Percentiles rank a stretch among this genome's conserved stretches.
Conservation (phyloP, 129 eudicot genomes). For the Artemisia argyi region DNA sequence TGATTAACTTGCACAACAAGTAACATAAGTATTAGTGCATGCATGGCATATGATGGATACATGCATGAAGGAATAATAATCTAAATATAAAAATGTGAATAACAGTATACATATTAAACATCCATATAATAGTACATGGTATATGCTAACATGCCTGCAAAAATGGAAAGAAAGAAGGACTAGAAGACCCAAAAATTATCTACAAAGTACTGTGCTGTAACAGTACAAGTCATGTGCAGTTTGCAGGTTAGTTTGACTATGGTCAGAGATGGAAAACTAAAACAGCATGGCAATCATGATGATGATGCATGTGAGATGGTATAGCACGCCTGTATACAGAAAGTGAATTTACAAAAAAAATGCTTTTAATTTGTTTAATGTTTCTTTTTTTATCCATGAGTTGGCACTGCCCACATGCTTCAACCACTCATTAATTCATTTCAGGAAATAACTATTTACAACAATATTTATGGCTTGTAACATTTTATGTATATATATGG, state of each 20-base stretch:
- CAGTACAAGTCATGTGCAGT: slow-evolving; percentile 37
- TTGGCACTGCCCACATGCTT: slow-evolving; percentile 66
- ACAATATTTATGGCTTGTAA: slow-evolving; percentile 5
- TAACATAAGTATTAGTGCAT: neutral
- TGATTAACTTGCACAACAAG: slow-evolving; percentile 28
- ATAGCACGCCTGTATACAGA: slow-evolving; percentile 55
- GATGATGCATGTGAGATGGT: slow-evolving; percentile 29
- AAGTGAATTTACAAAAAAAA: slow-evolving; percentile 35
- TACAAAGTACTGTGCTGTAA: slow-evolving; percentile 28
- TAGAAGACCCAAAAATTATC: slow-evolving; percentile 17
- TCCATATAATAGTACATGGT: neutral
- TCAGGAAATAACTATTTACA: slow-evolving; percentile 4
- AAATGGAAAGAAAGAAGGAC: slow-evolving; percentile 27
- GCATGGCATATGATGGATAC: slow-evolving; percentile 26
- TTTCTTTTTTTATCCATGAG: slow-evolving; percentile 40
- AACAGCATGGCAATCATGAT: slow-evolving; percentile 28
- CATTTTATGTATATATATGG: neutral
- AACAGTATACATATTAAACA: neutral
- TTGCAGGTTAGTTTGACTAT: slow-evolving; percentile 43
- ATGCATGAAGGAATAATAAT: slow-evolving; percentile 25
- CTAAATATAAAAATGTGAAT: slow-evolving; percentile 5
- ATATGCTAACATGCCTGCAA: slow-evolving; percentile 13
- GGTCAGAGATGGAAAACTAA: slow-evolving; percentile 37
- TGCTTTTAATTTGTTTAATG: slow-evolving; percentile 33
- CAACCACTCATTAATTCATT: slow-evolving; percentile 23